These are phyloP conservation scores for Atkinsonella hypoxylon DNA, from an alignment of 2,329 filamentous ascomycete genomes.

Conservation along the genomic window DNA sequence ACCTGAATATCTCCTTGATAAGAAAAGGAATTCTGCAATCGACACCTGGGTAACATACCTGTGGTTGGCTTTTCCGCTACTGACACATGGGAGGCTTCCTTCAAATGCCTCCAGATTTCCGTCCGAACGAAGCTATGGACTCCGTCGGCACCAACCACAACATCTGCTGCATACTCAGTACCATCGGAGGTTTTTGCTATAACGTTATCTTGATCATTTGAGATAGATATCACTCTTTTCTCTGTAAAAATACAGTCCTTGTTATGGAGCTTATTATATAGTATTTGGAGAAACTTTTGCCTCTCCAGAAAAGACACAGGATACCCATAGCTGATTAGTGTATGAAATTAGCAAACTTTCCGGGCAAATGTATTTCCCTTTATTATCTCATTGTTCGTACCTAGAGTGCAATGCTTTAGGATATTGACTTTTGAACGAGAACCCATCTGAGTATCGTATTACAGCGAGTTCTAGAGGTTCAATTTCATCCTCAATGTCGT, in stretches of 20 bases:
- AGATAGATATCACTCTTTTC: slow-evolving; percentile 10
- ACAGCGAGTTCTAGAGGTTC: slow-evolving; percentile 7
- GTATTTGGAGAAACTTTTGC: slow-evolving; percentile 19
- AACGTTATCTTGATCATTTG: slow-evolving; percentile 1
- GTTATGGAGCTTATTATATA: slow-evolving; percentile 20
- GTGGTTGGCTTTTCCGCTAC: slow-evolving; percentile 11
- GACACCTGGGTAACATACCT: slow-evolving; percentile 5
- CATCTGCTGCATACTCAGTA: slow-evolving; percentile 19
- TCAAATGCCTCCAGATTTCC: slow-evolving; percentile 15
- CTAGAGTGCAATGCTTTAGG: slow-evolving; percentile 4
- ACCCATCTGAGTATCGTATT: slow-evolving; percentile 6
- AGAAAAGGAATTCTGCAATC: background rate
- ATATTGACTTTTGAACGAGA: slow-evolving; percentile 8
- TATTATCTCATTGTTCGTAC: slow-evolving; percentile 1
- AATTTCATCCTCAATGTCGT: slow-evolving; percentile 8
- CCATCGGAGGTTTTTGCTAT: slow-evolving; percentile 23
- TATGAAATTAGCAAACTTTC: background rate
- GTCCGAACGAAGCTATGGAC: slow-evolving; percentile 21
- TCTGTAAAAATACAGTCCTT: slow-evolving; percentile 13
- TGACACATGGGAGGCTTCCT: slow-evolving; percentile 4
- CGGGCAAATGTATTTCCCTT: background rate
- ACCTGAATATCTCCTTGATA: background rate
- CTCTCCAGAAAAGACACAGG: slow-evolving; percentile 23
- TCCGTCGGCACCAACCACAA: slow-evolving; percentile 31
- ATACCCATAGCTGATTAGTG: slow-evolving; percentile 16